Evolutionary conservation across 2,329 filamentous ascomycete genomes (phyloP), one percentile per base, ranked within the genome.

Genomic region (Hortaea werneckii): DNA sequence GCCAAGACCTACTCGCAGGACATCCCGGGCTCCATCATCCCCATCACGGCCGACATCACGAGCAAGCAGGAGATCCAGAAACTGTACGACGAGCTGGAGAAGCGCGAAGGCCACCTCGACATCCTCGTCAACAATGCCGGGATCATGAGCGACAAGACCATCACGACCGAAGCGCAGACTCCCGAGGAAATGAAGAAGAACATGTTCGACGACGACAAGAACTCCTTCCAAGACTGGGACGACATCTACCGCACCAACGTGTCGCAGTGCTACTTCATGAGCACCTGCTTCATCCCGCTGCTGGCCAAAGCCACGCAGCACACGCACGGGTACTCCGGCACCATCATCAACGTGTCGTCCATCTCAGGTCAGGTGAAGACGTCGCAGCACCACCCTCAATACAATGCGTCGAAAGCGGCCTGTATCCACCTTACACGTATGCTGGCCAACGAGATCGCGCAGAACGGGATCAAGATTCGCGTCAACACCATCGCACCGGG

Each of bases 401-500:
- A 72, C 63, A 73, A 76, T 48, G 64, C 72, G 5, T 45, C 39
- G 41, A 58, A 75, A 54, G 71, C 67, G 12, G 73, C 73, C 1
- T 60, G 69, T 6, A 71, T 77, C 40, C 76, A 80, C 50, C 62
- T 79, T 9, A 79, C 72, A 27, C 71, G 72, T 53, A 69, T 78
- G 66, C 65, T 80, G 6, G 73, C 75, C 1, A 67, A 67, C 7
- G 73, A 77, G 46, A 68, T 80, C 28, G 67, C 71, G n/a, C 67
- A 70, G 37, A 66, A 67, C 29, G 68, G 65, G 4, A 62, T 78
- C 42, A 75, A 77, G 59, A 71, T 80, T 43, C 63, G 76, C 10
- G 67, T 80, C 50, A 80, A 80, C 59, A 69, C 65, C 40, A 77
- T 80, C 51, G 73, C 76, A 2, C 77, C 75, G 0, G 48, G 54